Base-by-base conservation (phyloP, 2,329 filamentous ascomycete species). In the Fragosphaeria purpurea region DNA sequence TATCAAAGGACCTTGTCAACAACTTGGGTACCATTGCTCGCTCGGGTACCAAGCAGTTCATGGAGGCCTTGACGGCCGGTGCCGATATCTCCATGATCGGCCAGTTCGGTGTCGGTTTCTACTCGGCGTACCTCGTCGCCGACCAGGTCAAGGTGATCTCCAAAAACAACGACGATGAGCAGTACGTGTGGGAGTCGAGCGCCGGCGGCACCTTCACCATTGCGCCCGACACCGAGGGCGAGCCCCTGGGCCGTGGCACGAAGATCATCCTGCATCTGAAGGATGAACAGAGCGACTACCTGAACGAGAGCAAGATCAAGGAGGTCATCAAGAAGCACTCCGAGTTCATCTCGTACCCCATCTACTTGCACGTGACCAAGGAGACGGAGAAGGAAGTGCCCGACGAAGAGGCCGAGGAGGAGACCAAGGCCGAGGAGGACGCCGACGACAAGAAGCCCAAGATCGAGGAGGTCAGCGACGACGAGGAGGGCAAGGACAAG, bases 241-340 rank as follows among this genome's bases (percentile, higher is more conserved):
- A 91, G 78, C 84, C 78, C 60, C 80, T 98, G 59, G 90, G 90
- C 69, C 91, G 93, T 65, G 93, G 93, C 70, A 94, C 89, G 71
- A 90, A 95, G 83, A 94, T 98, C 70, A 84, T 97, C 73, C 88
- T 98, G 56, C 88, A 97, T 80, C 80, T 98, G 67, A 98, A 98
- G 87, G 93, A 98, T 63, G 93, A 98, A 83, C 93, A 98, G 81
- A 79, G 78, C 59, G 93, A 97, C 72, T 98, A 95, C 83, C 80
- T 97, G 61, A 94, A 97, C 74, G 93, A 98, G 86, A 80, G 80
- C 80, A 93, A 91, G 82, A 86, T 98, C 80, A 98, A 98, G 87
- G 93, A 98, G 81, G 91, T 98, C 60, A 90, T 98, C 80, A 97
- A 97, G 89, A 98, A 98, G 88, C 93, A 98, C 86, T 97, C 93